phyloP scores from a whole-genome alignment of 768 basidiomycete genomes.

The Kwoniella sp. region DNA sequence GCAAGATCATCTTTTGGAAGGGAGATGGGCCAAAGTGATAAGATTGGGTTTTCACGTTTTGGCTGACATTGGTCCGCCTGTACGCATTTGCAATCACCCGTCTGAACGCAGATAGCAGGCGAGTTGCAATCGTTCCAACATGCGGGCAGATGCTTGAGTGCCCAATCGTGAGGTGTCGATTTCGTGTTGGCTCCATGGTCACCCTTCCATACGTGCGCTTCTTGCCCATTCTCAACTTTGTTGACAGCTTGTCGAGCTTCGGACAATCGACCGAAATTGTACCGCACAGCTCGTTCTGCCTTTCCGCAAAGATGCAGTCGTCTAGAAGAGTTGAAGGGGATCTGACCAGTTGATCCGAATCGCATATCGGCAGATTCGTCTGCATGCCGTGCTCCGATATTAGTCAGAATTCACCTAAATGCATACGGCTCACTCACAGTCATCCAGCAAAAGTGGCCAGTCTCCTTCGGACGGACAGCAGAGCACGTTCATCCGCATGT shows the following conservation, averaged over 20 bases:
- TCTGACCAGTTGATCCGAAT: conserved; percentile 50
- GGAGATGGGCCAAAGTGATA: conserved; percentile 24
- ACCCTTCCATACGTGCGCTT: conserved; percentile 13
- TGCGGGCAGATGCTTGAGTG: conserved; percentile 43
- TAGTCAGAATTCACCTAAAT: conserved; percentile 5
- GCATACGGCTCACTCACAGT: conserved; percentile 36
- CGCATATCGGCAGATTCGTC: conserved; percentile 48
- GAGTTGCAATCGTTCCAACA: conserved; percentile 55
- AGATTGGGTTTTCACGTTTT: conserved; percentile 39
- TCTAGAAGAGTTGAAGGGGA: conserved; percentile 49
- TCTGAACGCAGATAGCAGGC: conserved; percentile 54
- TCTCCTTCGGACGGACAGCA: conserved; percentile 50
- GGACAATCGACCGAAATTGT: conserved; percentile 25
- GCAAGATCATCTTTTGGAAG: conserved; percentile 11
- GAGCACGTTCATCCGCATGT: conserved; percentile 51
- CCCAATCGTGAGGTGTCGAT: conserved; percentile 41
- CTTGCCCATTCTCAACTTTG: conserved; percentile 15
- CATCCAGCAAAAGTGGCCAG: conserved; percentile 54
- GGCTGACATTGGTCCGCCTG: conserved; percentile 49
- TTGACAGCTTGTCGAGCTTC: conserved; percentile 16
- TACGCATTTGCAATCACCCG: conserved; percentile 54
- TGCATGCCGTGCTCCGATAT: too few relatives aligned
- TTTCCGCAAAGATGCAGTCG: conserved; percentile 39
- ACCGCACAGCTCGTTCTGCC: conserved; percentile 31
- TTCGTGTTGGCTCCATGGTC: conserved; percentile 12